Evolutionary conservation across 495 filamentous ascomycete genomes (phyloP).

Genomic region (Thozetella sp.): DNA sequence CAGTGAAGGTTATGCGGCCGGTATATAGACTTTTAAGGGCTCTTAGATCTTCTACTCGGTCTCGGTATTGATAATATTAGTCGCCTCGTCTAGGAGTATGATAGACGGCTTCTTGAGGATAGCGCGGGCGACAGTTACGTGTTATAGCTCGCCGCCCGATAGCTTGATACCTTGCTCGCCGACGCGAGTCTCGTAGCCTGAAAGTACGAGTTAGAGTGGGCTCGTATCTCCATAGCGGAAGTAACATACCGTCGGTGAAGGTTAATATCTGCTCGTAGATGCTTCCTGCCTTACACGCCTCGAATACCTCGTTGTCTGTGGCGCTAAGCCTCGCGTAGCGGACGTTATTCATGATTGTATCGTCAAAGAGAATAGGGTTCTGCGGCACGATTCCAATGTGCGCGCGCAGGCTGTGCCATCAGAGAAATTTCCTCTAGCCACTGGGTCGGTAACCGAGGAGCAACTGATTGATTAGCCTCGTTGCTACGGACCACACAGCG

Average conservation of each 20-base stretch:
- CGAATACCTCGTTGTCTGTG: constrained; percentile 64
- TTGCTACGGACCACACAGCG: too few species aligned
- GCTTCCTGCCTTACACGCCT: constrained; percentile 69
- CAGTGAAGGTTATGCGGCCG: constrained; percentile 62
- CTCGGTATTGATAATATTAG: constrained; percentile 62
- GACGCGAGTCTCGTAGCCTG: constrained; percentile 59
- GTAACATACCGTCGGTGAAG: constrained; percentile 53
- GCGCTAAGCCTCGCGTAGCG: constrained; percentile 65
- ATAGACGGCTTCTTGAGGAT: constrained; percentile 57
- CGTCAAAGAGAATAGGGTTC: constrained; percentile 70
- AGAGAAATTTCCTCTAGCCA: too few species aligned
- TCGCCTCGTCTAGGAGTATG: constrained; percentile 59
- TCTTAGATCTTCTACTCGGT: constrained; percentile 75
- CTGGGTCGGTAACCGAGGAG: too few species aligned
- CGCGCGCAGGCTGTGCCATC: constrained; percentile 56
- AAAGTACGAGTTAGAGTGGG: not conserved
- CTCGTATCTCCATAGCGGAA: not conserved
- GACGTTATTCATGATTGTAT: constrained; percentile 74
- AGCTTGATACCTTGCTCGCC: constrained; percentile 69
- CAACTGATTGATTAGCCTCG: too few species aligned
- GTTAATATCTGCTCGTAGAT: constrained; percentile 70
- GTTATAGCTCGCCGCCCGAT: constrained; percentile 75
- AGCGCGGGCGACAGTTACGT: constrained; percentile 73
- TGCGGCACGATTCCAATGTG: constrained; percentile 75
- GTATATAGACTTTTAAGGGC: constrained; percentile 56